Evolutionary conservation across 1,284 basidiomycete genomes (phyloP), one percentile per base, ranked within the genome.

Genomic region (Ceratobasidium sp.): DNA sequence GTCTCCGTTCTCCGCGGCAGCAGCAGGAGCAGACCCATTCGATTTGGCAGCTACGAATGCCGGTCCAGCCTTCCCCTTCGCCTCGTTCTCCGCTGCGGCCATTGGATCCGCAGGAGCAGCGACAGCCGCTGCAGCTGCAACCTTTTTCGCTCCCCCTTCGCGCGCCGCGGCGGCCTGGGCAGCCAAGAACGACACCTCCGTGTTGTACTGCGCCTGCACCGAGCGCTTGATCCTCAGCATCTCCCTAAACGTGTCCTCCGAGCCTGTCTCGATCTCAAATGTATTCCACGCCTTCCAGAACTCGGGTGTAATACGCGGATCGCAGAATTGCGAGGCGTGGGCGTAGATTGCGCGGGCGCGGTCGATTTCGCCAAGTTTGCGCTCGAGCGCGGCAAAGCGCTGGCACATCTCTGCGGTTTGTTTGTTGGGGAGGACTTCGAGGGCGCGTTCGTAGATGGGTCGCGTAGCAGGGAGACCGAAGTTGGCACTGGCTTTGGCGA

Each of bases 371-470:
- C 98, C 98, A 44, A 99, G 88, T 82, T 99, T 99, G 78, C 96
- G 91, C 82, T 99, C 98, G 79, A 99, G 89, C 57, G 89, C 88
- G 7, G 98, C 98, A 81, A 98, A 99, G 52, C 96, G 93, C 49
- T 98, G 84, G 81, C 96, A 98, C 94, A 99, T 98, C 80, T 95
- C 91, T n/a, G 96, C 95, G 0, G 98, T 98, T 83, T 98, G 94
- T 67, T 87, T 87, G 83, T 98, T 94, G 1, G 97, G 96, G 14
- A 99, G 87, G 38, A 90, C 86, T 83, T 98, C 96, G 76, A 99
- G 86, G n/a, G 98, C 97, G 23, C 92, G 89, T 82, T 98, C 94
- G 84, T 99, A 99, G 79, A 99, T 98, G 1, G 96, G 92, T 52
- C 98, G 89, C 0, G 97, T 99, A 5, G 98, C 95, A 1, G 97